A percentile compares a stretch with the other conserved stretches of the same genome.
Conservation (phyloP, 1,284 basidiomycete genomes). For the Pseudozyma sp. region DNA sequence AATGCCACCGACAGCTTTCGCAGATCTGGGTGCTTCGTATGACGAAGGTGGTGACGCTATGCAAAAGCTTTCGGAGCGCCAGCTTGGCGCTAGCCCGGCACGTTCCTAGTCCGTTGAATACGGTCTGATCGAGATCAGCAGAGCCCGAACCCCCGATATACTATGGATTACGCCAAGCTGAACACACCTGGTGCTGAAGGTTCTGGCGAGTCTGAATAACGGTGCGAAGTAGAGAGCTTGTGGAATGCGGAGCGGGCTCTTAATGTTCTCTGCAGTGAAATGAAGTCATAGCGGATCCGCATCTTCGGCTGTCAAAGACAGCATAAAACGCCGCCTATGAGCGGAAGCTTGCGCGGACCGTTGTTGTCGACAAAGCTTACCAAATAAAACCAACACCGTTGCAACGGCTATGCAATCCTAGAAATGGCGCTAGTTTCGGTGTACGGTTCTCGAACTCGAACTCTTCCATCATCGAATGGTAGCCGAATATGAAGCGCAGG, state of each 20-base stretch:
- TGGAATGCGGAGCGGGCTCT: not conserved
- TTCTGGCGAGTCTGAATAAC: too few species aligned
- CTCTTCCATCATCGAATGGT: conserved; percentile 16
- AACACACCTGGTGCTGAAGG: too few species aligned
- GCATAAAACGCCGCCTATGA: conserved; percentile 3
- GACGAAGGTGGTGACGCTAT: not conserved
- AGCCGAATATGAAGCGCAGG: too few species aligned
- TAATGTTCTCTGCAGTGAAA: not conserved
- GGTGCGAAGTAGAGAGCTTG: too few species aligned
- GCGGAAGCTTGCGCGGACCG: not conserved
- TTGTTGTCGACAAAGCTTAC: not conserved
- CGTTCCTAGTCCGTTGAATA: too few species aligned
- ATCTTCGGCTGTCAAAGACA: too few species aligned
- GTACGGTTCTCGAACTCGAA: not conserved
- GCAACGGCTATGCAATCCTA: conserved; percentile 11
- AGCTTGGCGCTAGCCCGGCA: too few species aligned
- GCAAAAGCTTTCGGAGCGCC: conserved; percentile 3
- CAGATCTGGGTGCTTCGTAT: not conserved
- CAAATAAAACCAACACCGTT: not conserved
- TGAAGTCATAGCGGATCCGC: conserved; percentile 13
- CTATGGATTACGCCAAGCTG: too few species aligned
- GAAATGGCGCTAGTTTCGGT: not conserved
- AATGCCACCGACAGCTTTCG: not conserved
- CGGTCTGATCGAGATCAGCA: too few species aligned
- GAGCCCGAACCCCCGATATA: too few species aligned